Evolutionary conservation across 345 rosid species (phyloP).

Genomic region (Aethionema arabicum): DNA sequence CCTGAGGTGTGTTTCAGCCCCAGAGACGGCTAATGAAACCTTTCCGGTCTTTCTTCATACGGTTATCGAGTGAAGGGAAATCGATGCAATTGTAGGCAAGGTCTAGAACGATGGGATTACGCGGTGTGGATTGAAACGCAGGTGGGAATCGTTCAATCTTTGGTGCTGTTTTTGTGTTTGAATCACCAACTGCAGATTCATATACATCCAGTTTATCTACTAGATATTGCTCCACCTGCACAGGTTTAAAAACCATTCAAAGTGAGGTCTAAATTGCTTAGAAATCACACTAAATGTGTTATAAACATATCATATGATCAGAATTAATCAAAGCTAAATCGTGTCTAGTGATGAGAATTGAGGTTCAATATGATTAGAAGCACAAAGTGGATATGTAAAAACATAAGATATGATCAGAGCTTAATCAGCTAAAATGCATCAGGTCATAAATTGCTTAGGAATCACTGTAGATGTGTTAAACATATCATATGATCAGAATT

Average conservation of each 20-base stretch:
- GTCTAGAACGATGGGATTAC: conserved; percentile 87
- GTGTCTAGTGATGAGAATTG: too few relatives aligned
- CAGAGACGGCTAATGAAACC: conserved; percentile 76
- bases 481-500: too few relatives aligned
- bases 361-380: too few relatives aligned
- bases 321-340: too few relatives aligned
- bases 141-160: conserved; percentile 91
- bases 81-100: conserved; percentile 64
- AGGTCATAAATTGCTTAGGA: too few relatives aligned
- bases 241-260: conserved; percentile 17
- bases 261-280: not conserved
- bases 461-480: too few relatives aligned
- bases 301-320: too few relatives aligned
- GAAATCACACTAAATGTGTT: too few relatives aligned
- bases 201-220: conserved; percentile 76
- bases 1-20: conserved; percentile 42
- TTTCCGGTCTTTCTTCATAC: conserved; percentile 78
- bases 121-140: conserved; percentile 56
- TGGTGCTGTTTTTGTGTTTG: conserved; percentile 55
- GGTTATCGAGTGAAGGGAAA: conserved; percentile 79
- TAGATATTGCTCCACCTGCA: conserved; percentile 67
- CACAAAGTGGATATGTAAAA: too few relatives aligned
- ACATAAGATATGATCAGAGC: too few relatives aligned
- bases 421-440: too few relatives aligned
- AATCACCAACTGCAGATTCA: conserved; percentile 75